phyloP scores from a whole-genome alignment of 148 eudicot genomes.

The Silene latifolia region DNA sequence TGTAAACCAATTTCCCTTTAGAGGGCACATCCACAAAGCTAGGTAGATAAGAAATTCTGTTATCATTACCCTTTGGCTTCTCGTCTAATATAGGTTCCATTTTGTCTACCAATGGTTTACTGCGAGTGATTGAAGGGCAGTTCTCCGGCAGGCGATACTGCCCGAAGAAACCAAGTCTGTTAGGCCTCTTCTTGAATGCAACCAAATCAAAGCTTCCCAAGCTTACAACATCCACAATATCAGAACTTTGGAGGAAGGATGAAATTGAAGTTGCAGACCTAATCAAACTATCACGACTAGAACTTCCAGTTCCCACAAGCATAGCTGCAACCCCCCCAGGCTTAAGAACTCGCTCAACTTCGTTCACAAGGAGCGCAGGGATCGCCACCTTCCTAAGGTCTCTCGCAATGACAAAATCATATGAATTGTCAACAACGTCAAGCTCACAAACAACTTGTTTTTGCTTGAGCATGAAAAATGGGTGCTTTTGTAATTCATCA shows the following conservation, averaged over 20 bases:
- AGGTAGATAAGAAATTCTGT: slow-evolving; percentile 45
- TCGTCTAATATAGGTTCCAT: slow-evolving; percentile 49
- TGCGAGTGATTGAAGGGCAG: slow-evolving; percentile 55
- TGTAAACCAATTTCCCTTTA: slow-evolving; percentile 56
- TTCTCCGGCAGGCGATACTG: slow-evolving; percentile 49
- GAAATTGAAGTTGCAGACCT: slow-evolving; percentile 57
- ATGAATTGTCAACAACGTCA: slow-evolving; percentile 41
- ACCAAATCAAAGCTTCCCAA: slow-evolving; percentile 47
- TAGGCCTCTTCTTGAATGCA: slow-evolving; percentile 53
- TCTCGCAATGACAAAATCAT: slow-evolving; percentile 60
- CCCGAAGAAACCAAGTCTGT: slow-evolving; percentile 34
- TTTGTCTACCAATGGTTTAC: slow-evolving; percentile 42
- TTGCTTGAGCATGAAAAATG: slow-evolving; percentile 53
- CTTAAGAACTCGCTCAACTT: slow-evolving; percentile 75
- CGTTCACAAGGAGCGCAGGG: slow-evolving; percentile 68
- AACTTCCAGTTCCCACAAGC: slow-evolving; percentile 40
- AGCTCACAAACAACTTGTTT: slow-evolving; percentile 63
- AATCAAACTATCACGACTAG: slow-evolving; percentile 49
- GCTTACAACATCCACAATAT: slow-evolving; percentile 50
- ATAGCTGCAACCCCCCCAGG: slow-evolving; percentile 76
- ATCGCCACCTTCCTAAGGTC: slow-evolving; percentile 68
- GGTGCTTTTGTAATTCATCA: slow-evolving; percentile 47
- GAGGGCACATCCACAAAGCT: slow-evolving; percentile 45
- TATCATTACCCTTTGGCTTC: slow-evolving; percentile 13
- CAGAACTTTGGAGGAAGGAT: slow-evolving; percentile 57